Percentiles rank a stretch among this genome's conserved stretches.
These are phyloP conservation scores for Aschersonia sp. DNA, from an alignment of 2,329 filamentous ascomycete genomes.

Conservation along the genomic window DNA sequence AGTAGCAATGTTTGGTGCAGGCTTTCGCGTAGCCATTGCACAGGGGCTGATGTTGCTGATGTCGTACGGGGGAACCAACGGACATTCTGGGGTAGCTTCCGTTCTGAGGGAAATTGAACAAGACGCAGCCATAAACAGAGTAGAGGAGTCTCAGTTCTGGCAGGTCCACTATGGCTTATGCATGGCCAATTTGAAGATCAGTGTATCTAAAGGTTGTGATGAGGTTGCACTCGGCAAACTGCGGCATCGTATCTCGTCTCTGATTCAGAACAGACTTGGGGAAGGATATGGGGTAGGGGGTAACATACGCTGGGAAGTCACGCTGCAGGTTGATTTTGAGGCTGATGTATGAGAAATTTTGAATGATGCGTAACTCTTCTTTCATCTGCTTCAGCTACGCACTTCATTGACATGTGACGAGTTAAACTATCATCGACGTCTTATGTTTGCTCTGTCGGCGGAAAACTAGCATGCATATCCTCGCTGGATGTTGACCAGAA, in stretches of 20 bases:
- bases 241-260: conserved; percentile 58
- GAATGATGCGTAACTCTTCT: no score
- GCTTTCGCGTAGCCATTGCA: conserved; percentile 67
- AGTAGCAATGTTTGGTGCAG: conserved; percentile 76
- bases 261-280: conserved; percentile 75
- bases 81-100: conserved; percentile 42
- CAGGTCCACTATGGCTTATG: conserved; percentile 95
- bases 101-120: conserved; percentile 77
- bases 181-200: conserved; percentile 84
- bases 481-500: no score
- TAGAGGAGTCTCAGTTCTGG: conserved; percentile 94
- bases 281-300: conserved; percentile 73
- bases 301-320: conserved; percentile 84
- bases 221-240: conserved; percentile 61
- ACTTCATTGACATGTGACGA: no score
- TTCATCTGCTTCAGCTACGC: no score
- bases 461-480: no score
- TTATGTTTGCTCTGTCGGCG: no score
- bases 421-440: no score
- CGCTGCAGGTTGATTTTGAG: conserved; percentile 54
- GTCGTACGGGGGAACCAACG: conserved; percentile 47
- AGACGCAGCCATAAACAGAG: conserved; percentile 58
- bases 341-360: conserved; percentile 7
- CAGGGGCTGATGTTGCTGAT: conserved; percentile 92
- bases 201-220: conserved; percentile 47